Base-by-base conservation (phyloP, 2,329 filamentous ascomycete genomes). In the Nemania sp. region DNA sequence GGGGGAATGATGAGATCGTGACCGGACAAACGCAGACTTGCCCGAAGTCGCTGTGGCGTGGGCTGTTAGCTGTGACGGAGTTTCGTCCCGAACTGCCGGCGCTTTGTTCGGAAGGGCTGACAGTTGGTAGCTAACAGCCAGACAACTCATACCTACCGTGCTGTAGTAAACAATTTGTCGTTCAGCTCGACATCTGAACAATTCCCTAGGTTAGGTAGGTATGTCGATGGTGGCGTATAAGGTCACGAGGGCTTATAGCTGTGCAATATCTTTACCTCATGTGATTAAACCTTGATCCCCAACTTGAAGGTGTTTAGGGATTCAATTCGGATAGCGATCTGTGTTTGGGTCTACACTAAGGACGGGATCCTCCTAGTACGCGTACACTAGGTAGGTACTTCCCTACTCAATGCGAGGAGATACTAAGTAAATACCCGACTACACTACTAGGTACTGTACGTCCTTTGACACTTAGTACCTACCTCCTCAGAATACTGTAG, bases 81-180 rank as follows among this genome's bases (percentile, higher is more conserved):
- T 40, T 52, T 47, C 63, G 63, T 59, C 57, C 63, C 63, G 63
- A 64, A 54, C 43, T 61, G 54, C 63, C 63, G 63, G 29, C 12
- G 11, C 25, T 39, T 57, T 43, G 34, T 43, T n/a, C 13, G 48
- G 40, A 13, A 48, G 37, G 11, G 21, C 39, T 51, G 39, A 18
- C 49, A 45, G 29, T 46, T 47, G 40, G 47, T 57, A 42, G 58
- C 48, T 57, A 21, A 47, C 46, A 53, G n/a, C 45, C 15, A 59
- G 29, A 15, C 25, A 51, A 29, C n/a, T n/a, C n/a, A n/a, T n/a
- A n/a, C n/a, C n/a, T n/a, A n/a, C 25, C 3, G 25, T 29, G 25
- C 25, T 7, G 25, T 29, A 29, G 25, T 7, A 3, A 7, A 29
- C 25, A 29, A 29, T 29, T 29, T 29, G 25, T 7, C 34, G 49